A percentile compares a stretch with the other conserved stretches of the same genome.
Evolutionary conservation across 176 grass and related monocot genomes (phyloP).

Genomic region (Carex parvula): DNA sequence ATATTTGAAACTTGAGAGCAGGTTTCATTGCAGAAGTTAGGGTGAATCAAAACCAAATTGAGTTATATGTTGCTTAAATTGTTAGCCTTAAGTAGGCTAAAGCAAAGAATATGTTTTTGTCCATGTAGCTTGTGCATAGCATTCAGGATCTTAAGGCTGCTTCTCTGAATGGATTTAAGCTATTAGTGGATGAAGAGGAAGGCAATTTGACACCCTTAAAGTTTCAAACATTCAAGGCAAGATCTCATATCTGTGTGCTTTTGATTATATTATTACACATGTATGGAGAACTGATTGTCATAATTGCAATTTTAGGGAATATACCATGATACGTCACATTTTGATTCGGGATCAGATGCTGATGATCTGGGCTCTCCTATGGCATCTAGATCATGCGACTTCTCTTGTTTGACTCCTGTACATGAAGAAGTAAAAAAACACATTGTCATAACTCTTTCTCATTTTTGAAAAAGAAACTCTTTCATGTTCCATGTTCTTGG

Average conservation of each 20-base stretch:
- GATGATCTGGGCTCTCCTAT: slow-evolving; percentile 68
- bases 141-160: slow-evolving; percentile 68
- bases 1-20: neutral
- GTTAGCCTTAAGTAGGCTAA: slow-evolving; percentile 6
- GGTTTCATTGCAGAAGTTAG: neutral
- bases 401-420: slow-evolving; percentile 74
- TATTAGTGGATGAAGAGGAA: slow-evolving; percentile 73
- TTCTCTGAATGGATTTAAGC: slow-evolving; percentile 43
- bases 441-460: neutral
- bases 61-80: neutral
- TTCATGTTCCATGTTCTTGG: neutral
- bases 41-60: neutral
- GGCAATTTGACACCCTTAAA: slow-evolving; percentile 49
- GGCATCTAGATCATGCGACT: slow-evolving; percentile 55
- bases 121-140: slow-evolving; percentile 59
- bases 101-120: slow-evolving; percentile 12
- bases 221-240: slow-evolving; percentile 76
- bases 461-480: no score
- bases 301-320: slow-evolving; percentile 61
- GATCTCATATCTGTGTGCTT: slow-evolving; percentile 25
- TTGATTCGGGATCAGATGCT: slow-evolving; percentile 86
- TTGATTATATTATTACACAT: slow-evolving; percentile 21
- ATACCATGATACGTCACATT: slow-evolving; percentile 66
- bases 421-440: slow-evolving; percentile 61
- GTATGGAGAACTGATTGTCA: slow-evolving; percentile 31